A percentile compares a stretch with the other conserved stretches of the same genome.
phyloP scores from a whole-genome alignment of 2,329 filamentous ascomycete species.

The Colletotrichum horii region DNA sequence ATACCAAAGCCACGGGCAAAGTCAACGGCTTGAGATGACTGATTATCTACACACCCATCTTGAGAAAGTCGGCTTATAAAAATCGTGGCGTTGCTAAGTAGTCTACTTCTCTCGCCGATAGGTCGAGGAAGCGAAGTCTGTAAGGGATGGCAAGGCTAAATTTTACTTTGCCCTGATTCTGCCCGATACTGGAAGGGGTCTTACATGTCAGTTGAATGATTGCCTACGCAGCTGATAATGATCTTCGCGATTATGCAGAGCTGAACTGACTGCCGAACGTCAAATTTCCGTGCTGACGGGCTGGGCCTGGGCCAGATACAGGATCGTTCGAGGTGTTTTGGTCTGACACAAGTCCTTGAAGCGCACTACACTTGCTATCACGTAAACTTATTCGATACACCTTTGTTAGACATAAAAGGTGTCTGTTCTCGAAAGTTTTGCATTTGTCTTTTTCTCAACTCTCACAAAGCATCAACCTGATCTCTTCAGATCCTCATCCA shows the following conservation, averaged over 20 bases:
- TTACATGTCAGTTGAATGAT: neutral
- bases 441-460: neutral
- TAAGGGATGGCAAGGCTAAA: neutral
- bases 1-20: neutral
- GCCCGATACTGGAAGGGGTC: neutral
- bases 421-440: neutral
- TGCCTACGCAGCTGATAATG: neutral
- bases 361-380: neutral
- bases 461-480: neutral
- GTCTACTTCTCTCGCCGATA: neutral
- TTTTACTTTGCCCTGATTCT: neutral
- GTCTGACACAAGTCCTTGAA: neutral
- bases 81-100: neutral
- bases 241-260: neutral
- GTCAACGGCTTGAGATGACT: rapidly evolving
- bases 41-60: neutral
- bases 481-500: neutral
- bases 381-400: neutral
- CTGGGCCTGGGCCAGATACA: neutral
- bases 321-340: neutral
- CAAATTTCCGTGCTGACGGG: neutral
- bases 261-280: neutral
- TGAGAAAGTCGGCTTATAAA: rapidly evolving
- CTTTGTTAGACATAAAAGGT: neutral
- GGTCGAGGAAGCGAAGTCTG: neutral